Evolutionary conservation across 768 basidiomycete genomes (phyloP).

Genomic region (Boletus reticulatus): DNA sequence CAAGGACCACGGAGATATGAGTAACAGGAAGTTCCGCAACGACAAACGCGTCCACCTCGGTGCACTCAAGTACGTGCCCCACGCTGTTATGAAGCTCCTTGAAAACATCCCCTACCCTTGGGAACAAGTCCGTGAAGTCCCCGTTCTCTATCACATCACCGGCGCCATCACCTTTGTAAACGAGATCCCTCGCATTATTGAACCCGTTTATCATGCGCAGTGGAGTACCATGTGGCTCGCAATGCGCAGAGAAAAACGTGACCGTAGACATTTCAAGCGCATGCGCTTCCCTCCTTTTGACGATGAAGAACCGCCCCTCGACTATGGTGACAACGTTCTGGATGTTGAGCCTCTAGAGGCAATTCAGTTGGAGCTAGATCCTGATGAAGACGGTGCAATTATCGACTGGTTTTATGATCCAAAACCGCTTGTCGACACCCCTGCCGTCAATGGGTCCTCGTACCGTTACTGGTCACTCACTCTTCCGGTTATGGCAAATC

Average conservation of each 20-base stretch:
- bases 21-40: slow-evolving; percentile 97
- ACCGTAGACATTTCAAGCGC: slow-evolving; percentile 98
- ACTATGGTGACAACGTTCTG: slow-evolving; percentile 98
- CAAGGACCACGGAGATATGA: slow-evolving; percentile 99
- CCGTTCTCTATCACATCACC: slow-evolving; percentile 97
- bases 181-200: slow-evolving; percentile 94
- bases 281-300: slow-evolving; percentile 99
- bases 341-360: slow-evolving; percentile 98
- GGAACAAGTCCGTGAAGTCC: slow-evolving; percentile 99
- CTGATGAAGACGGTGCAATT: slow-evolving; percentile 88
- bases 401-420: slow-evolving; percentile 99
- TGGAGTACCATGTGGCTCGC: slow-evolving; percentile 99
- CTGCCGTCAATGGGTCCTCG: slow-evolving; percentile 88
- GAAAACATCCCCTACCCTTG: slow-evolving; percentile 98
- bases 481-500: slow-evolving; percentile 93
- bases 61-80: slow-evolving; percentile 97
- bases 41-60: slow-evolving; percentile 99
- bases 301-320: slow-evolving; percentile 97
- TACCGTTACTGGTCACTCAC: slow-evolving; percentile 93
- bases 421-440: slow-evolving; percentile 87
- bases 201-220: slow-evolving; percentile 97
- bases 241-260: slow-evolving; percentile 97
- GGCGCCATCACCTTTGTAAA: slow-evolving; percentile 99
- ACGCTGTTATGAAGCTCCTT: slow-evolving; percentile 98
- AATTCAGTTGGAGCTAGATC: slow-evolving; percentile 93